Evolutionary conservation across 495 filamentous ascomycete species (phyloP), one percentile per base, ranked within the genome.

Genomic region (Trichoderma erinaceum): DNA sequence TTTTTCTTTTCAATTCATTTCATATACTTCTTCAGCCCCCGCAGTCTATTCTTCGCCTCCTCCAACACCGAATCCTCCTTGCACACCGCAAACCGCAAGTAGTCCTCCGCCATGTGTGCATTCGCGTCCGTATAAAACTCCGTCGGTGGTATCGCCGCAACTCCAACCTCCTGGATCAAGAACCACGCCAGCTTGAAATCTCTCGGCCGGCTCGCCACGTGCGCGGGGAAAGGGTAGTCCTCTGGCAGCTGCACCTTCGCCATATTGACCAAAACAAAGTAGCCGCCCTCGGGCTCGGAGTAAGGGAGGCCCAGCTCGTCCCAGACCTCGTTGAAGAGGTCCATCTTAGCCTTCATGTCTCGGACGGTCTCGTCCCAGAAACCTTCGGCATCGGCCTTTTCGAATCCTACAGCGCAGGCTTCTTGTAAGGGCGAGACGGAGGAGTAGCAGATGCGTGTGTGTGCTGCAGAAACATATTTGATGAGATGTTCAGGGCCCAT

Each of bases 101-200:
- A 99, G 74, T 97, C 90, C 84, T 97, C 91, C 4, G 88, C 95
- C 72, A 97, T 88, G 69, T 90, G 86, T 41, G 89, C 86, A 69
- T 97, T 97, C 68, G 76, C 80, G 58, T 89, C 85, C 25, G 92
- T 97, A 73, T 97, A 97, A 77, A 99, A 99, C 78, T 99, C 95
- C 0, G 91, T 96, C 0, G 95, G 95, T 3, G 95, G 95, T 70
- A 99, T 99, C 2, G 93, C 92, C 7, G 95, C 95, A 3, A 99
- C 92, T 6, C 95, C 95, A 64, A 98, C 81, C 81, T 98, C 95
- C 76, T 91, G 92, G 75, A 99, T 99, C 70, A 97, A 78, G 78
- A 97, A 97, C 95, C 95, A 99, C 44, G 86, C 85, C 41, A 99
- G 83, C 80, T 96, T 89, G 82, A 97, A 99, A 78, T 99, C 95